phyloP scores from a whole-genome alignment of 306 rosid genomes.

The Casuarina cunninghamiana region DNA sequence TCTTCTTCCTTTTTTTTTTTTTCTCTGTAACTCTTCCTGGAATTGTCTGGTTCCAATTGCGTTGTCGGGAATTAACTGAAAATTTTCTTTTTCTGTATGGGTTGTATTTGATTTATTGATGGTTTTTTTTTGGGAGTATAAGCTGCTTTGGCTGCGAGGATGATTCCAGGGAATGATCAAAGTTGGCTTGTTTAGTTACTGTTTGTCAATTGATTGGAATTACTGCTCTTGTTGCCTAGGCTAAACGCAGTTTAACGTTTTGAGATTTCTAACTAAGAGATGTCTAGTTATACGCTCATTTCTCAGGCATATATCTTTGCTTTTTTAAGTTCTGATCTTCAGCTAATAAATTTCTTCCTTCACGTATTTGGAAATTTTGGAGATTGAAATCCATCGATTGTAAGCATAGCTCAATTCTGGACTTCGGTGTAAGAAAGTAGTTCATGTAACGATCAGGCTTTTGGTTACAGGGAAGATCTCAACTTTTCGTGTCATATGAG shows the following conservation, averaged over 20 bases:
- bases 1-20: background rate
- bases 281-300: background rate
- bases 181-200: background rate
- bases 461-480: background rate
- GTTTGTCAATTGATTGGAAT: background rate
- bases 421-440: background rate
- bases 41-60: constrained; percentile 1
- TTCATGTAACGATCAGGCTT: background rate
- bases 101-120: background rate
- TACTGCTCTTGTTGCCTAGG: background rate
- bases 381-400: background rate
- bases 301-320: background rate
- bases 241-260: background rate
- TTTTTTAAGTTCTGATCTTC: background rate
- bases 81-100: background rate
- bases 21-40: background rate
- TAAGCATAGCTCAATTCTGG: background rate
- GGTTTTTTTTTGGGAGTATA: background rate
- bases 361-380: background rate
- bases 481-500: background rate
- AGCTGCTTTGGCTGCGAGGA: background rate
- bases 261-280: background rate
- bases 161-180: background rate
- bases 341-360: background rate
- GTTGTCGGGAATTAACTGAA: background rate